Base-by-base conservation (phyloP, 176 grass and related monocot genomes). In the Tillandsia leiboldiana region DNA sequence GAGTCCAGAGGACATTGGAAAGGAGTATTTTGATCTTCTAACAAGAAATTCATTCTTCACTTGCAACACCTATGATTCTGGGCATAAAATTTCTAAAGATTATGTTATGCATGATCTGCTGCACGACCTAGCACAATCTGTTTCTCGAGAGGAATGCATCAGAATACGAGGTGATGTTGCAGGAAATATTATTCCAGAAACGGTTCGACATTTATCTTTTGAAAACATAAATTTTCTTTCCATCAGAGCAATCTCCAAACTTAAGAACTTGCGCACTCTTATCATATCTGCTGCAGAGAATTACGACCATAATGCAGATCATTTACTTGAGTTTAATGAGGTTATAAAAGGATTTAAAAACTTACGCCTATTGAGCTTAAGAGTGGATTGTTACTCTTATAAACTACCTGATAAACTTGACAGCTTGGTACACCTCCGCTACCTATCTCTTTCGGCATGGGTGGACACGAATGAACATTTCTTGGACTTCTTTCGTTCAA, bases 91-190 rank as follows among this genome's bases (percentile, higher is more conserved):
- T 33, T 5, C 29, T 33, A 33, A 33, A 33, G 6, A 5, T 2
- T 73, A 70, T 70, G 15, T 50, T 12, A 70, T 82, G 9, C 79
- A 71, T 70, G 66, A 75, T 12, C 49, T 71, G 63, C 33, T 76
- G 29, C 72, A 82, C 75, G 49, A 75, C 2, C 24, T 82, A 12
- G 72, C 72, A 65, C 14, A 22, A 42, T 70, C 15, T 57, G 20
- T 82, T 10, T 82, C 79, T 15, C 1, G 5, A 54, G 72, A 15
- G 26, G 79, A 82, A 42, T 82, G 72, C 56, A 51, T 48, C 26
- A 75, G 72, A 75, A 23, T 75, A 8, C 9, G 8, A 12, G 26
- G 50, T 33, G 2, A 11, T 14, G 8, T 15, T 1, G 0, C 5
- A 33, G 7, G 9, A 66, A 22, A 9, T 33, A 33, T 5, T 58